Percentiles rank a stretch among this genome's conserved stretches.
These are phyloP conservation scores for Cucurbita ficifolia DNA, from an alignment of 306 rosid species.

Conservation along the genomic window DNA sequence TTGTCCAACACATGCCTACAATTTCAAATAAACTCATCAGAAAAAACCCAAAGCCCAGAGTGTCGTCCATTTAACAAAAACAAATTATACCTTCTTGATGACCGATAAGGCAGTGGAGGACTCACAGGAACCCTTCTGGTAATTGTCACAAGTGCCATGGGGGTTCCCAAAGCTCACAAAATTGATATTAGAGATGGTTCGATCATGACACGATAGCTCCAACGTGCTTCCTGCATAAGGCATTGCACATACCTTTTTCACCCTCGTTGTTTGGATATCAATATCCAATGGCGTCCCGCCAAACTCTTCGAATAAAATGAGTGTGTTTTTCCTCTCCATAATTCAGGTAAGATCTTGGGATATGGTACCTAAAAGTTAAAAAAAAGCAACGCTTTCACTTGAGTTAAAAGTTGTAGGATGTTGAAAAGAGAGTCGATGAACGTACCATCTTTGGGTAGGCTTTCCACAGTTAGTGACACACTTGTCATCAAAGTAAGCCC, in stretches of 20 bases:
- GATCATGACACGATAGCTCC: conserved; percentile 16
- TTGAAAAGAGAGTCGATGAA: not conserved
- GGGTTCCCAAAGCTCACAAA: conserved; percentile 25
- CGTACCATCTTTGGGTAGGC: conserved; percentile 35
- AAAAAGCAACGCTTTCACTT: no score
- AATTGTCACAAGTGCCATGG: conserved; percentile 2
- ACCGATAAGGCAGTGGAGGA: conserved; percentile 7
- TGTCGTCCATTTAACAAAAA: not conserved
- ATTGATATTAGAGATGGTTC: conserved; percentile 7
- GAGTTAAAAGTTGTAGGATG: no score
- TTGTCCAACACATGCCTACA: conserved; percentile 6
- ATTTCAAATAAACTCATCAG: not conserved
- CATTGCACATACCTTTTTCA: conserved; percentile 16
- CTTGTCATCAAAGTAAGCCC: conserved; percentile 17
- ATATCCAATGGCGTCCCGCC: conserved; percentile 22
- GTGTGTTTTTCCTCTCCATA: not conserved
- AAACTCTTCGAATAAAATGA: not conserved
- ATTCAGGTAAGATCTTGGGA: not conserved
- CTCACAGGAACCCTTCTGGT: not conserved
- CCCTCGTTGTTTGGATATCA: conserved; percentile 11
- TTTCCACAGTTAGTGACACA: conserved; percentile 39
- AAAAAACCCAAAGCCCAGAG: not conserved
- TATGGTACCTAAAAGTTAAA: not conserved
- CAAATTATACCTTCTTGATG: not conserved
- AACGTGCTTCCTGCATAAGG: conserved; percentile 13